Evolutionary conservation across 768 basidiomycete species (phyloP).

Genomic region (Phanerochaete sordida): DNA sequence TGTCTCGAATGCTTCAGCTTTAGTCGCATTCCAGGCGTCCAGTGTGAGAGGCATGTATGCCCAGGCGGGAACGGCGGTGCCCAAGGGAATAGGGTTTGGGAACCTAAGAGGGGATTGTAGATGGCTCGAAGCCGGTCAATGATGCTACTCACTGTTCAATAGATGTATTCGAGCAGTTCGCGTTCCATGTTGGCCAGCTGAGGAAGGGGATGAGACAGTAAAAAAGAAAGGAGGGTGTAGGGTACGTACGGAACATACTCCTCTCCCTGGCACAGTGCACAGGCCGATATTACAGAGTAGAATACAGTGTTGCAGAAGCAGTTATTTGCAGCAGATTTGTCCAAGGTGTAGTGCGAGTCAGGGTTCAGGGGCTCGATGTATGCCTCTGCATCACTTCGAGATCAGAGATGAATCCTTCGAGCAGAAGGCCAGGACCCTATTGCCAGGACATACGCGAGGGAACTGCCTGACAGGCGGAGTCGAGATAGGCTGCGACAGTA

Average conservation of each 20-base stretch:
- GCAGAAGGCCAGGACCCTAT: background rate
- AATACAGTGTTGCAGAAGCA: constrained; percentile 57
- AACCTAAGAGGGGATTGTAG: constrained; percentile 33
- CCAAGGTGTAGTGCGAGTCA: constrained; percentile 38
- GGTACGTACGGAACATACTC: constrained; percentile 31
- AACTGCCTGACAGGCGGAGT: constrained; percentile 2
- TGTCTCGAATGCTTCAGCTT: background rate
- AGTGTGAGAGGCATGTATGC: constrained; percentile 50
- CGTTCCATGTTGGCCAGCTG: constrained; percentile 50
- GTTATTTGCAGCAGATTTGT: constrained; percentile 29
- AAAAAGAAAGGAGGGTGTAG: background rate
- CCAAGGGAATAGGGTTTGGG: constrained; percentile 41
- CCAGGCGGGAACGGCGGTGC: constrained; percentile 56
- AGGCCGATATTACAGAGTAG: constrained; percentile 57
- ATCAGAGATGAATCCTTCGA: background rate
- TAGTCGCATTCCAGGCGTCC: background rate
- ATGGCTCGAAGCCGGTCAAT: background rate
- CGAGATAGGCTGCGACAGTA: constrained; percentile 12
- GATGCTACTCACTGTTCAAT: constrained; percentile 15
- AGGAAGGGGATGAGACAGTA: constrained; percentile 1
- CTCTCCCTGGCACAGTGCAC: constrained; percentile 51
- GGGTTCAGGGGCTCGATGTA: constrained; percentile 5
- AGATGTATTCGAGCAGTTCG: constrained; percentile 38
- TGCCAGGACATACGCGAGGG: constrained; percentile 7
- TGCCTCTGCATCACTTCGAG: background rate